Evolutionary conservation across 2,329 filamentous ascomycete genomes (phyloP).

Genomic region (Zymoseptoria passerinii): DNA sequence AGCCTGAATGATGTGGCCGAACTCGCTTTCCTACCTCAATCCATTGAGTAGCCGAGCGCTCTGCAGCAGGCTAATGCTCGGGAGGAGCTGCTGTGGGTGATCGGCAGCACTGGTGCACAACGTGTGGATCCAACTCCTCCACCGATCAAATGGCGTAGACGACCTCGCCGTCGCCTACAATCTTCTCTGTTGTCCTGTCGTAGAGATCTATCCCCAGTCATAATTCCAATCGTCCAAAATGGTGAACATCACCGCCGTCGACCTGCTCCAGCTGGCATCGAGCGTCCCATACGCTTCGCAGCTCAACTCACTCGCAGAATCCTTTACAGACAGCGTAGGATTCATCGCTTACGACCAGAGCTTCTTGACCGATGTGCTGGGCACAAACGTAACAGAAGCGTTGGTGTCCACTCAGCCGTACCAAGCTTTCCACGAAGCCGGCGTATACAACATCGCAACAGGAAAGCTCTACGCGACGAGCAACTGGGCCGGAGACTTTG

Average conservation of each 20-base stretch:
- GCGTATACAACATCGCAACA: conserved; percentile 28
- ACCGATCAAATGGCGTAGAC: neutral
- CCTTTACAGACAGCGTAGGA: conserved; percentile 18
- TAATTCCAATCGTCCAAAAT: conserved; percentile 10
- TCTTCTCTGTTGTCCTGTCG: neutral
- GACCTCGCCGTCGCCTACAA: neutral
- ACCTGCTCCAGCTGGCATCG: conserved; percentile 25
- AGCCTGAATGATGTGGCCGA: neutral
- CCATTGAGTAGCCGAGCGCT: neutral
- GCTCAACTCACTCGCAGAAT: conserved; percentile 22
- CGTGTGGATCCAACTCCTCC: neutral
- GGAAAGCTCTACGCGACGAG: conserved; percentile 37
- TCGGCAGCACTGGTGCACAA: neutral
- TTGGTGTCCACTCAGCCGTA: conserved; percentile 21
- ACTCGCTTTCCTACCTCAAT: neutral
- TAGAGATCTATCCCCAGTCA: neutral
- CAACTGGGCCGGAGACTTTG: conserved; percentile 29
- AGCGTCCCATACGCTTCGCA: conserved; percentile 27
- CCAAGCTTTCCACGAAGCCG: conserved; percentile 35
- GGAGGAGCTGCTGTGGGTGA: neutral
- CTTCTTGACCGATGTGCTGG: conserved; percentile 26
- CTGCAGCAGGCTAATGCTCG: neutral
- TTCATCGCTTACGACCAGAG: conserved; percentile 24
- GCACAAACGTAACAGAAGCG: conserved; percentile 23
- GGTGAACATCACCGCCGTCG: conserved; percentile 30